Evolutionary conservation across 345 rosid species (phyloP).

Genomic region (Chamaenerion angustifolium): DNA sequence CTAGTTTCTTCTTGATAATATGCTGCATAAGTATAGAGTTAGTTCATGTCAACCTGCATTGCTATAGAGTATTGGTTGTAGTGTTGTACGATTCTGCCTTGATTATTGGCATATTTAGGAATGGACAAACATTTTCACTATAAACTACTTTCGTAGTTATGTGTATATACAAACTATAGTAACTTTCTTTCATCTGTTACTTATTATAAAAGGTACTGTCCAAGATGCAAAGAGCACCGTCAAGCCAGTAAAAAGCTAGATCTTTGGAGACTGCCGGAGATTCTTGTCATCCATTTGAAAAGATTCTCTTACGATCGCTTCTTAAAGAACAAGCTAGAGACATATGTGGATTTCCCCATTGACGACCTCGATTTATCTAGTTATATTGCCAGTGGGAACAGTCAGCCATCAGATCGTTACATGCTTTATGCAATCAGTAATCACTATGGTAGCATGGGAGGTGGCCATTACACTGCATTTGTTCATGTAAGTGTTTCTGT

Average conservation of each 20-base stretch:
- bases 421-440: slow-evolving; percentile 91
- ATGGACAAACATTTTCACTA: too few relatives aligned
- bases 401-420: slow-evolving; percentile 41
- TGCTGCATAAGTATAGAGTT: too few relatives aligned
- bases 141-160: too few relatives aligned
- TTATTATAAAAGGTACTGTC: slow-evolving; percentile 64
- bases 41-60: background rate
- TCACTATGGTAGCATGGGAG: slow-evolving; percentile 96
- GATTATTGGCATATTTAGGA: background rate
- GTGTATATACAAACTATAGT: slow-evolving; percentile 6
- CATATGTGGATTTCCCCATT: slow-evolving; percentile 79
- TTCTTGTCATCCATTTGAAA: slow-evolving; percentile 84
- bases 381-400: slow-evolving; percentile 48
- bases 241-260: slow-evolving; percentile 94
- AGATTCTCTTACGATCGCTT: slow-evolving; percentile 85
- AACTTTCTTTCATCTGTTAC: background rate
- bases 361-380: slow-evolving; percentile 78
- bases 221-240: slow-evolving; percentile 70
- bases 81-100: background rate
- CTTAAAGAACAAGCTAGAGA: slow-evolving; percentile 84
- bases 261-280: slow-evolving; percentile 95
- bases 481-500: slow-evolving; percentile 65
- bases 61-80: background rate
- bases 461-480: slow-evolving; percentile 97
- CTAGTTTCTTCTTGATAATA: too few relatives aligned